Evolutionary conservation across 257 asterid species (phyloP).

Genomic region (Solanum ahanhuiri): DNA sequence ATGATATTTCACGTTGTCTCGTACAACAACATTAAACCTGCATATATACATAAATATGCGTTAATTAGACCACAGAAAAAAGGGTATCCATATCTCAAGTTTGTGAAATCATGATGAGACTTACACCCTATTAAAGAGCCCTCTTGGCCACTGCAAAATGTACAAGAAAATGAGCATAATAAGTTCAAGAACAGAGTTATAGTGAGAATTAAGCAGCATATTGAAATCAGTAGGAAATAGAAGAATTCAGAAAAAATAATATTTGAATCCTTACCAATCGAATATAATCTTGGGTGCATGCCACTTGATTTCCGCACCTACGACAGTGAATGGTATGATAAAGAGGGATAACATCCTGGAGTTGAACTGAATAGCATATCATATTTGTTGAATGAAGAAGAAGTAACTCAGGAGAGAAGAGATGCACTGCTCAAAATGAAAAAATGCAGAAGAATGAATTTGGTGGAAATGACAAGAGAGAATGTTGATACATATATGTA

Average conservation of each 20-base stretch:
- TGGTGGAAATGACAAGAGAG: neutral
- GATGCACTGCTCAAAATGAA: too few relatives aligned
- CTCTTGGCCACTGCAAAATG: neutral
- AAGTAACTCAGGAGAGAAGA: neutral
- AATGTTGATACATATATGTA: neutral
- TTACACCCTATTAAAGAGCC: neutral
- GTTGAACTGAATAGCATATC: too few relatives aligned
- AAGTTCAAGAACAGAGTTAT: neutral
- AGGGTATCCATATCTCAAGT: neutral
- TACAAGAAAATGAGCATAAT: neutral
- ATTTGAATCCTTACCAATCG: neutral
- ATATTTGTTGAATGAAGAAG: neutral
- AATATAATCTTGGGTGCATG: neutral
- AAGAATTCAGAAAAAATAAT: neutral
- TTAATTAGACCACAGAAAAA: neutral
- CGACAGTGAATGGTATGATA: neutral
- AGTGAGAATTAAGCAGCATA: neutral
- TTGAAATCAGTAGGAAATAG: neutral
- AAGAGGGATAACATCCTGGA: neutral
- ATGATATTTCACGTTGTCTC: too few relatives aligned
- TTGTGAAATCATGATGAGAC: neutral
- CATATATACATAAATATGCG: neutral
- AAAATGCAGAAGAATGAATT: neutral
- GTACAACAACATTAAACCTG: neutral
- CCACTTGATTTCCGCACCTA: neutral